phyloP scores from a whole-genome alignment of 179 eudicot species.

The Beta lomatogona region DNA sequence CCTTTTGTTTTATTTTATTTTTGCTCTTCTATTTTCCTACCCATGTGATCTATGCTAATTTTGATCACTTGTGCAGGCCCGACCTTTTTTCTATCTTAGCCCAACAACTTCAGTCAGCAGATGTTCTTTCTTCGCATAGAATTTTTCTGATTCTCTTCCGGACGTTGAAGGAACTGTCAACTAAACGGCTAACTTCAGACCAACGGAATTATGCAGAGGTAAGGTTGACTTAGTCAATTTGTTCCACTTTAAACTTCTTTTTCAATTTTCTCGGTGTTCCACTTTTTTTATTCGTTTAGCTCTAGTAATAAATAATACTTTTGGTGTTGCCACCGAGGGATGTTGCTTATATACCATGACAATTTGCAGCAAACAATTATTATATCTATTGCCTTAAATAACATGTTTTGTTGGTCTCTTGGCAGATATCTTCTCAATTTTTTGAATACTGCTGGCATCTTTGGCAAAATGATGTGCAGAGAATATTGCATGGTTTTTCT shows the following conservation, averaged over 20 bases:
- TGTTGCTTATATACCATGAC: background rate
- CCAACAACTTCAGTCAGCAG: slow-evolving; percentile 89
- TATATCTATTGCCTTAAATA: background rate
- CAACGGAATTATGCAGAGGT: slow-evolving; percentile 90
- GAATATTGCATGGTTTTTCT: slow-evolving; percentile 72
- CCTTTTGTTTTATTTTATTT: background rate
- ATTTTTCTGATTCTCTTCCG: slow-evolving; percentile 91
- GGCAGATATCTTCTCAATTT: slow-evolving; percentile 95
- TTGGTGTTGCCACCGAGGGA: background rate
- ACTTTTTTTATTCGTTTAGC: slow-evolving; percentile 2
- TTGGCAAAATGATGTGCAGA: slow-evolving; percentile 88
- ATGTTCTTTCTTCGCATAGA: slow-evolving; percentile 83
- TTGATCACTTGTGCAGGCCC: slow-evolving; percentile 60
- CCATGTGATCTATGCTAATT: slow-evolving; percentile 18
- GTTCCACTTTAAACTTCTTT: background rate
- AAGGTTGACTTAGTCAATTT: slow-evolving; percentile 27
- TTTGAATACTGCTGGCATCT: slow-evolving; percentile 97
- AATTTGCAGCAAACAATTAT: background rate
- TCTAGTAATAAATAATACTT: background rate
- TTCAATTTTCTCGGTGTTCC: slow-evolving; percentile 7
- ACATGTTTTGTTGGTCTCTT: slow-evolving; percentile 26
- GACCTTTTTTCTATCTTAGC: slow-evolving; percentile 80
- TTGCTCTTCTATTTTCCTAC: background rate
- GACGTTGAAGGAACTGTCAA: slow-evolving; percentile 84
- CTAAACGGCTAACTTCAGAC: slow-evolving; percentile 88